These are phyloP conservation scores for Cytospora paraplurivora DNA, from an alignment of 2,329 filamentous ascomycete genomes.

Conservation along the genomic window DNA sequence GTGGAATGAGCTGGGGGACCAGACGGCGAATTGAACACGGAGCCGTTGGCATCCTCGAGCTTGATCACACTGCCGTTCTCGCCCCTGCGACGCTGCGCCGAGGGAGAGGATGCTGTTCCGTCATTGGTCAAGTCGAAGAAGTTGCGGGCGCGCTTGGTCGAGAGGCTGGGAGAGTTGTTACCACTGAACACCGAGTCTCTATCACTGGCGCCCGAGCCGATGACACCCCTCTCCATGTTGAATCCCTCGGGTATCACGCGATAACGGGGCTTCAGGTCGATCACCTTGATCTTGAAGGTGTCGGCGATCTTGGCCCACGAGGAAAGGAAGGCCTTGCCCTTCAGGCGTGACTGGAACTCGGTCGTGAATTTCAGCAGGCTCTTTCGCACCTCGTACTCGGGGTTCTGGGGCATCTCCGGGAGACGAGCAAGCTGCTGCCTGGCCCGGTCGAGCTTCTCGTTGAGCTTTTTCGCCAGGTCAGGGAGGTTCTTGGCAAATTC, in stretches of 20 bases:
- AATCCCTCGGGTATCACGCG: slow-evolving; percentile 39
- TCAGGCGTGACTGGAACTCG: slow-evolving; percentile 55
- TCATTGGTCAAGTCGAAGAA: slow-evolving; percentile 23
- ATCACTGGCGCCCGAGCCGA: slow-evolving; percentile 37
- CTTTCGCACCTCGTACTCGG: slow-evolving; percentile 65
- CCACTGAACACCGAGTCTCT: slow-evolving; percentile 41
- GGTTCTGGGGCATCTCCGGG: slow-evolving; percentile 68
- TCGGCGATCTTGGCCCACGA: slow-evolving; percentile 50
- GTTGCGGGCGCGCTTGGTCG: slow-evolving; percentile 20
- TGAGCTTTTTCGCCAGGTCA: slow-evolving; percentile 54
- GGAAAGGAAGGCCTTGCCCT: slow-evolving; percentile 50
- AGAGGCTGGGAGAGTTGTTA: slow-evolving; percentile 29
- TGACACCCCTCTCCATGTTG: slow-evolving; percentile 37
- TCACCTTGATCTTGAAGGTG: slow-evolving; percentile 52
- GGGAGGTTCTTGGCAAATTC: slow-evolving; percentile 52
- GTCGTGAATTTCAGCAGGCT: slow-evolving; percentile 61
- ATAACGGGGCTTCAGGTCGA: slow-evolving; percentile 51
- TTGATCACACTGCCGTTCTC: slow-evolving; percentile 31
- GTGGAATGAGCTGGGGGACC: slow-evolving; percentile 9
- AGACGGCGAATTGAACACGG: slow-evolving; percentile 17
- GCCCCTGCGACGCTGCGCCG: slow-evolving; percentile 26
- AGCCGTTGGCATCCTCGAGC: slow-evolving; percentile 30
- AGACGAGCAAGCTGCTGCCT: slow-evolving; percentile 57
- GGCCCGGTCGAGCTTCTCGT: slow-evolving; percentile 53
- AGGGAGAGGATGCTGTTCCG: slow-evolving; percentile 10